These are phyloP conservation scores for Dryadomyces quercus-mongolicae DNA, from an alignment of 2,329 filamentous ascomycete genomes.

Conservation along the genomic window DNA sequence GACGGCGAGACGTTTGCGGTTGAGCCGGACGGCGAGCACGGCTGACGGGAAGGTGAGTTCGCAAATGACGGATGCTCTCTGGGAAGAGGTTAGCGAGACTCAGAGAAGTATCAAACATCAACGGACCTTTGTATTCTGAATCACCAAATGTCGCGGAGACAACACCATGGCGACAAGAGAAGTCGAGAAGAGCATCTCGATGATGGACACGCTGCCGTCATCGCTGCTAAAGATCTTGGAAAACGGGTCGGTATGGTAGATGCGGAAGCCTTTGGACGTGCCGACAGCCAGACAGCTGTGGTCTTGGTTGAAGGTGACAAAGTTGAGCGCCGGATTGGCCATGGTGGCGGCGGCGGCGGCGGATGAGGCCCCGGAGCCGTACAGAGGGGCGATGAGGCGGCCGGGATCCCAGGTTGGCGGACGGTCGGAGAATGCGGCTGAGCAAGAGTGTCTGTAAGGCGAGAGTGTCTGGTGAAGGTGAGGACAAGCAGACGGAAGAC, in stretches of 20 bases:
- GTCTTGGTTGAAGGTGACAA: slow-evolving; percentile 98
- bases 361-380: slow-evolving; percentile 7
- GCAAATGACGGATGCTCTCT: slow-evolving; percentile 76
- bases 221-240: slow-evolving; percentile 89
- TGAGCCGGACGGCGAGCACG: slow-evolving; percentile 84
- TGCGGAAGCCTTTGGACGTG: slow-evolving; percentile 86
- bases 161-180: slow-evolving; percentile 89
- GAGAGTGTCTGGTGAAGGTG: too few species aligned
- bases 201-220: slow-evolving; percentile 87
- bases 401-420: neutral
- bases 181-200: slow-evolving; percentile 98
- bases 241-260: slow-evolving; percentile 95
- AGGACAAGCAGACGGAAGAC: too few species aligned
- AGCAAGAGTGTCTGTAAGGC: too few species aligned
- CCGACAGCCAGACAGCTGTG: slow-evolving; percentile 94
- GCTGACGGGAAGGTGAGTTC: slow-evolving; percentile 98
- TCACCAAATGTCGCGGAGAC: slow-evolving; percentile 82
- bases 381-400: neutral
- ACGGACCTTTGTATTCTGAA: slow-evolving; percentile 86
- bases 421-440: too few species aligned
- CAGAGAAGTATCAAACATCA: too few species aligned
- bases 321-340: slow-evolving; percentile 72
- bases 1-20: slow-evolving; percentile 86
- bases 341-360: slow-evolving; percentile 27
- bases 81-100: neutral